These are phyloP conservation scores for Borealophlyctis nickersoniae DNA, from an alignment of 192 early-diverging fungal genomes.

Conservation along the genomic window DNA sequence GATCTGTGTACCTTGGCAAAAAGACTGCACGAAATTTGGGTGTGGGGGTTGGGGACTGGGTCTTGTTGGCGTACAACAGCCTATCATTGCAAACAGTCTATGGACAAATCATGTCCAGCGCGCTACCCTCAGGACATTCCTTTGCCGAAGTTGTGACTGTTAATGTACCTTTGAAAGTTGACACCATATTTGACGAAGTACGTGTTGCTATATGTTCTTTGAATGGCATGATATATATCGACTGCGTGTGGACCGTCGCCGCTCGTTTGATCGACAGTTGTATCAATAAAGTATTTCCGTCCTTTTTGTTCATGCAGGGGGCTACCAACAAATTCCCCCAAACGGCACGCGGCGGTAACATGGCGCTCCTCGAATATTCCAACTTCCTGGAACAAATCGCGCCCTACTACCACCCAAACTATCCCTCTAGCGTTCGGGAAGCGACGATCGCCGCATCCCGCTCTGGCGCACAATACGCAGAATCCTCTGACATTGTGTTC, in stretches of 20 bases:
- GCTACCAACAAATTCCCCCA: conserved; percentile 24
- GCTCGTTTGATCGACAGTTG: no score
- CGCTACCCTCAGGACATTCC: not conserved
- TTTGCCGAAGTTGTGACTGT: conserved; percentile 8
- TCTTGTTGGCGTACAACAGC: conserved; percentile 8
- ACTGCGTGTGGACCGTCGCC: no score
- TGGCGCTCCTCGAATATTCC: conserved; percentile 10
- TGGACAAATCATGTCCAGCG: not conserved
- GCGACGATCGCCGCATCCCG: conserved; percentile 3
- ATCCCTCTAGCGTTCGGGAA: conserved; percentile 6
- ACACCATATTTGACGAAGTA: conserved; percentile 10
- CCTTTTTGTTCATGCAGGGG: not conserved
- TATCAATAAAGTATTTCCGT: no score
- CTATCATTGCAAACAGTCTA: not conserved
- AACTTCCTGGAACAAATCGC: conserved; percentile 17
- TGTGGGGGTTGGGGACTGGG: conserved; percentile 17
- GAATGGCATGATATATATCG: no score
- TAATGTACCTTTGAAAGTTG: conserved; percentile 10
- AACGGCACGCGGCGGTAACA: not conserved
- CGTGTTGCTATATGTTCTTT: not conserved
- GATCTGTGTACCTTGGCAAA: conserved; percentile 1
- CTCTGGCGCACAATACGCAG: conserved; percentile 13
- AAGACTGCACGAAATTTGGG: conserved; percentile 1
- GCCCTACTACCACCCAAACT: conserved; percentile 14
- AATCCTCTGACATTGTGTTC: conserved; percentile 15